Conservation (phyloP, 805 yeast genomes). For the Pichia kluyveri region DNA sequence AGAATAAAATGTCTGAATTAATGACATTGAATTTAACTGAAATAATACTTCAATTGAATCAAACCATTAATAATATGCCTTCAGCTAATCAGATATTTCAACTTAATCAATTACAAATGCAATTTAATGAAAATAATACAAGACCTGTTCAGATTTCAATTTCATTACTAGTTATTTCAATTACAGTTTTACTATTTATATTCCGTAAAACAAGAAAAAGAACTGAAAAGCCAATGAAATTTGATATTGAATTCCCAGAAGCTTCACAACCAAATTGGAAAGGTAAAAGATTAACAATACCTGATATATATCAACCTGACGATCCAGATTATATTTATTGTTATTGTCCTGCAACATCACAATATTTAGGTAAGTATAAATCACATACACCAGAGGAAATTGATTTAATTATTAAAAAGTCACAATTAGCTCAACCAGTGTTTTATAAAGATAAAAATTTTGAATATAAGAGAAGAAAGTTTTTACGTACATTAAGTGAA, state of each 20-base stretch:
- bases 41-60: conserved; percentile 16
- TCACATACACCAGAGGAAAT: conserved; percentile 63
- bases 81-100: background rate
- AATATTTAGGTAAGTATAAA: conserved; percentile 63
- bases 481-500: conserved; percentile 61
- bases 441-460: conserved; percentile 49
- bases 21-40: conserved; percentile 14
- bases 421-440: conserved; percentile 43
- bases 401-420: conserved; percentile 48
- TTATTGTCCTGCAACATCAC: conserved; percentile 96
- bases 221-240: conserved; percentile 31
- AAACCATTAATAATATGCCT: conserved; percentile 7
- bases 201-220: conserved; percentile 19
- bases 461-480: conserved; percentile 48
- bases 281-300: conserved; percentile 66
- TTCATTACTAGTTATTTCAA: conserved; percentile 18
- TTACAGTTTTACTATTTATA: conserved; percentile 16
- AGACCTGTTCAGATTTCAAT: conserved; percentile 25
- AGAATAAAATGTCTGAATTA: background rate
- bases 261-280: conserved; percentile 89
- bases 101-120: background rate
- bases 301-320: conserved; percentile 45
- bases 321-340: conserved; percentile 69
- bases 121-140: conserved; percentile 6
- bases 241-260: conserved; percentile 54